A percentile compares a stretch with the other conserved stretches of the same genome.
Conservation (phyloP, 2,329 filamentous ascomycete species). For the Triangularia verruculosa region DNA sequence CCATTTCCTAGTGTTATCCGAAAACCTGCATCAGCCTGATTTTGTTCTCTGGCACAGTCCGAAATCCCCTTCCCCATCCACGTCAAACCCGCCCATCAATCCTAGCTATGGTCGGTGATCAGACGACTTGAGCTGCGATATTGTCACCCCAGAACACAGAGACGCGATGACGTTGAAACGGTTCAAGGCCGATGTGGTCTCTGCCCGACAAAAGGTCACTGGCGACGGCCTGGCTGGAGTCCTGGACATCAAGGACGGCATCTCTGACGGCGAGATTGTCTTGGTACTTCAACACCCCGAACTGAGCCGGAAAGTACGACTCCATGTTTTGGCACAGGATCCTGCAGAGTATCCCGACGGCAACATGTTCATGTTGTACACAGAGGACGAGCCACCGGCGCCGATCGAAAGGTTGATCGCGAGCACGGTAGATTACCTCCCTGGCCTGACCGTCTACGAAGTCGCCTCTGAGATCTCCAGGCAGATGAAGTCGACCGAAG, state of each 20-base stretch:
- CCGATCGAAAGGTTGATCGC: slow-evolving; percentile 39
- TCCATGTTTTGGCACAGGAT: slow-evolving; percentile 39
- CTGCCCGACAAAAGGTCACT: slow-evolving; percentile 39
- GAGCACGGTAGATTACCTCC: slow-evolving; percentile 42
- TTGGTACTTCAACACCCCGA: slow-evolving; percentile 49
- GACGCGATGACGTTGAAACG: slow-evolving; percentile 61
- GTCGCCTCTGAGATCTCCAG: slow-evolving; percentile 46
- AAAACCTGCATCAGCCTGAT: no score
- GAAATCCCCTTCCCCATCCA: neutral
- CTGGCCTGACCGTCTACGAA: slow-evolving; percentile 45
- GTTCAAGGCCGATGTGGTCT: slow-evolving; percentile 57
- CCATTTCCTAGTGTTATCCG: no score
- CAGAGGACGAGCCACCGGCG: slow-evolving; percentile 37
- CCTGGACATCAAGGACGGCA: slow-evolving; percentile 54
- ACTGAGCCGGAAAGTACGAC: slow-evolving; percentile 32
- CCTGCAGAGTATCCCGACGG: slow-evolving; percentile 38
- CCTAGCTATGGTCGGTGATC: neutral
- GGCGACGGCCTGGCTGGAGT: slow-evolving; percentile 46
- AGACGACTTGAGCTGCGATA: neutral
- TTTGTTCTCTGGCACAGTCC: neutral
- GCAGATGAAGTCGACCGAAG: slow-evolving; percentile 22
- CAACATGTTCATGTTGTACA: slow-evolving; percentile 43
- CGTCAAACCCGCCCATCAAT: neutral
- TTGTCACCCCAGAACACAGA: neutral
- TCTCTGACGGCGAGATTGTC: slow-evolving; percentile 69